Percentiles rank a stretch among this genome's conserved stretches.
Evolutionary conservation across 1,139 yeast genomes (phyloP).

Genomic region (Yamadazyma membranifaciens): DNA sequence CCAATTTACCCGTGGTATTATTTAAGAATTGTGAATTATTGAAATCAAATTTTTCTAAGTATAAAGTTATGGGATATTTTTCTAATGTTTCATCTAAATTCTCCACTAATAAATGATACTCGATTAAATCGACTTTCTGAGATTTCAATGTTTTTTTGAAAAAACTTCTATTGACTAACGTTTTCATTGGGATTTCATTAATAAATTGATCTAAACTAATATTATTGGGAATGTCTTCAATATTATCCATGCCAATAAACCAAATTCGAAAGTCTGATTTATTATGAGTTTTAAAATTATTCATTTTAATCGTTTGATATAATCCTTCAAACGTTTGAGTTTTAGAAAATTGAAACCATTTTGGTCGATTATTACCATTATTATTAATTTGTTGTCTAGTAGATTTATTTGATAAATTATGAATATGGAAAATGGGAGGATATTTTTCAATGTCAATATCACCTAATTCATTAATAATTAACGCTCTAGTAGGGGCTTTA

Average conservation of each 20-base stretch:
- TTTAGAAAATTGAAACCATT: conserved; percentile 26
- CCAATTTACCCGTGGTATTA: conserved; percentile 41
- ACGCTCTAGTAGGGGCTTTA: conserved; percentile 45
- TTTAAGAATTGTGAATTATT: conserved; percentile 14
- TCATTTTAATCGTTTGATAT: conserved; percentile 23
- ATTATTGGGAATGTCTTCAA: conserved; percentile 23
- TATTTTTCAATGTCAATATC: conserved; percentile 48
- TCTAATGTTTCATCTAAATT: conserved; percentile 20
- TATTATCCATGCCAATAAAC: conserved; percentile 29
- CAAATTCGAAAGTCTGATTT: conserved; percentile 34
- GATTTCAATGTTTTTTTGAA: conserved; percentile 25
- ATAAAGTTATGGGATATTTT: conserved; percentile 30
- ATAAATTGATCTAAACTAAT: conserved; percentile 30
- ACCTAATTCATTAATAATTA: conserved; percentile 40
- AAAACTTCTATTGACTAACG: conserved; percentile 28
- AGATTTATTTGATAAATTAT: conserved; percentile 31
- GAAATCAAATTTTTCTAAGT: conserved; percentile 18
- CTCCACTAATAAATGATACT: conserved; percentile 38
- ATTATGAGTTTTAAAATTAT: conserved; percentile 17
- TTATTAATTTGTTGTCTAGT: neutral
- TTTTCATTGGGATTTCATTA: conserved; percentile 29
- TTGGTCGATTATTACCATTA: conserved; percentile 11
- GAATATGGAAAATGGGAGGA: conserved; percentile 53
- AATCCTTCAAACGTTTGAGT: conserved; percentile 37
- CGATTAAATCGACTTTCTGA: conserved; percentile 29